phyloP scores from a whole-genome alignment of 1,284 basidiomycete species.

The Ceratobasidium sp. region DNA sequence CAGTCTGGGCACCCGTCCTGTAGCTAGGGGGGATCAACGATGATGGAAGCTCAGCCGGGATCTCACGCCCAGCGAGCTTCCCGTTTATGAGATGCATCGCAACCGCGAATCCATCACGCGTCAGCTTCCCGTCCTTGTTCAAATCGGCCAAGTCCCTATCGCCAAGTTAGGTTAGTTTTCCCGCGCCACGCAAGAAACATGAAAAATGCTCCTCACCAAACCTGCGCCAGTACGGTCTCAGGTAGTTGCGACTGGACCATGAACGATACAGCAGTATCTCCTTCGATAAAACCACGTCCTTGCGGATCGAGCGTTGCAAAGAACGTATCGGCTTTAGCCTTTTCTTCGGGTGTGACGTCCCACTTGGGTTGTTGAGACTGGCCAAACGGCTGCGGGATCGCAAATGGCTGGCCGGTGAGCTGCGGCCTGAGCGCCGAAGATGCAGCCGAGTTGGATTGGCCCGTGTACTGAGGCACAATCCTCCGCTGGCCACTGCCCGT shows the following conservation, averaged over 20 bases:
- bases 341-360: conserved; percentile 88
- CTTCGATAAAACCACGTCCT: conserved; percentile 85
- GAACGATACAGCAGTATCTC: conserved; percentile 94
- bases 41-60: conserved; percentile 75
- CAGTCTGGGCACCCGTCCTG: conserved; percentile 54
- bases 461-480: conserved; percentile 36
- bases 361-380: conserved; percentile 55
- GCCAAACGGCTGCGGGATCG: conserved; percentile 43
- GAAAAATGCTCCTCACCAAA: conserved; percentile 72
- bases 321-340: conserved; percentile 79
- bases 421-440: conserved; percentile 49
- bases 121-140: conserved; percentile 86
- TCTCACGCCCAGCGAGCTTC: conserved; percentile 82
- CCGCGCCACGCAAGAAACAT: not conserved
- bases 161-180: conserved; percentile 37
- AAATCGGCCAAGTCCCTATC: conserved; percentile 93
- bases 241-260: conserved; percentile 92
- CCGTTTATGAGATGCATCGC: conserved; percentile 95
- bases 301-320: conserved; percentile 85
- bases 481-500: conserved; percentile 52
- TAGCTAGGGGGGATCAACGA: conserved; percentile 84
- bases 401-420: conserved; percentile 48
- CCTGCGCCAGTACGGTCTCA: conserved; percentile 83
- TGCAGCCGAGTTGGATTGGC: conserved; percentile 45
- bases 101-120: conserved; percentile 93